Evolutionary conservation across 2,329 filamentous ascomycete genomes (phyloP).

Genomic region (Zalaria obscura): DNA sequence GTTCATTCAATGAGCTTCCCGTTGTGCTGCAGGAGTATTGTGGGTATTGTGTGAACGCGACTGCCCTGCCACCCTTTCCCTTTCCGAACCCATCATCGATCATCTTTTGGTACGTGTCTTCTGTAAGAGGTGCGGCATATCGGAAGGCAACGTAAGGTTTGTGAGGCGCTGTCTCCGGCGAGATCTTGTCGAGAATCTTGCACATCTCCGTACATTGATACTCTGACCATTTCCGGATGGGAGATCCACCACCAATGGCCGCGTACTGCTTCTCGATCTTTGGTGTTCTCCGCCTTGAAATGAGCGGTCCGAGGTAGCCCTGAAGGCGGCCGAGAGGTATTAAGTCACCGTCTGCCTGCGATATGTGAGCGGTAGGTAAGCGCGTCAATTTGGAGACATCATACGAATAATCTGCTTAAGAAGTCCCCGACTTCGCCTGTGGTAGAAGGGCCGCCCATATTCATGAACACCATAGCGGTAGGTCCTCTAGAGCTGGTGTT

Average conservation of each 20-base stretch:
- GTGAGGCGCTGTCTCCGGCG: constrained; percentile 86
- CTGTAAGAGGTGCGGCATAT: constrained; percentile 85
- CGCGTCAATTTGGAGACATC: constrained; percentile 17
- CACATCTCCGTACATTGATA: constrained; percentile 92
- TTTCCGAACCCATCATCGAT: constrained; percentile 81
- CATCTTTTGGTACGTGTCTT: constrained; percentile 77
- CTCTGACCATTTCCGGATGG: constrained; percentile 96
- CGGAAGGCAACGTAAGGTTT: constrained; percentile 96
- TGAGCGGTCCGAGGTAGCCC: constrained; percentile 76
- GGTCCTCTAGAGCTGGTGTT: constrained; percentile 58
- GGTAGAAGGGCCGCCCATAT: constrained; percentile 93
- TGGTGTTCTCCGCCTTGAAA: constrained; percentile 74
- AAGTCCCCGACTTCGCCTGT: constrained; percentile 81
- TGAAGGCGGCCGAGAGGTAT: constrained; percentile 92
- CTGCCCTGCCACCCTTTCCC: constrained; percentile 79
- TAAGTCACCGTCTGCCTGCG: constrained; percentile 74
- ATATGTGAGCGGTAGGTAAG: not conserved
- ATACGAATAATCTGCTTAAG: constrained; percentile 78
- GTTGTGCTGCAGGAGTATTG: constrained; percentile 98
- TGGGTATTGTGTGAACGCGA: constrained; percentile 96
- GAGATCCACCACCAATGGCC: constrained; percentile 91
- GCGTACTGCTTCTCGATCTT: constrained; percentile 96
- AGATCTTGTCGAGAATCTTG: constrained; percentile 83
- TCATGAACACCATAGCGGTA: constrained; percentile 96
- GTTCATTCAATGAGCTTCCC: constrained; percentile 85